Base-by-base conservation (phyloP, 129 eudicot species). In the Sambucus nigra region DNA sequence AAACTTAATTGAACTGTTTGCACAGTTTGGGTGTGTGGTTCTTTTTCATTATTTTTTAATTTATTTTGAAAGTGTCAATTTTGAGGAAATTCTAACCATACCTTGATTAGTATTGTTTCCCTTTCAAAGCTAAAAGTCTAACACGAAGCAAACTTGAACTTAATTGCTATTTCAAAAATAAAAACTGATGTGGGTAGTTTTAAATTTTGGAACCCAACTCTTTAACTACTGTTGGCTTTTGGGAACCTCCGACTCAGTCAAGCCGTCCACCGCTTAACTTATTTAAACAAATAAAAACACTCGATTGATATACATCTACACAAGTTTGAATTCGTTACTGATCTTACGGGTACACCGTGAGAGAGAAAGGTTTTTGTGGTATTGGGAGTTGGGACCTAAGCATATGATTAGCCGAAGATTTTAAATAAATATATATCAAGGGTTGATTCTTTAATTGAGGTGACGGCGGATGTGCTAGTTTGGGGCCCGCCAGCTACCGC, bases 401-500 rank as follows among this genome's bases (percentile, higher is more conserved):
- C 29, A 53, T 33, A 26, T 42, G 63, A 52, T 53, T 60, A 45
- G 33, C 22, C 53, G 24, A 48, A 38, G 25, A 49, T 12, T 21
- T 23, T 20, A 3, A 31, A 3, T 7, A 35, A 7, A 62, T 18
- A 51, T 28, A 8, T 25, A 39, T 63, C 7, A 52, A 21, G 19
- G 1, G 42, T 16, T 64, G 40, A 64, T 20, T 46, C 26, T 35
- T 40, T 22, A 17, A 17, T 22, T 25, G 2, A 47, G 68, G 51
- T 35, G 54, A 66, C 78, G 78, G 73, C 78, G 72, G 64, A 65
- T 59, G 72, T 72, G 72, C 68, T 61, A n/a, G 5, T 48, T 59
- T 59, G 29, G 72, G 72, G 27, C 73, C 69, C 78, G 59, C 33
- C 24, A 48, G 35, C 25, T 17, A 38, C 29, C 16, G 16, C 60